A percentile compares a stretch with the other conserved stretches of the same genome.
phyloP scores from a whole-genome alignment of 164 flowering plant genomes.

The Vitis riparia region DNA sequence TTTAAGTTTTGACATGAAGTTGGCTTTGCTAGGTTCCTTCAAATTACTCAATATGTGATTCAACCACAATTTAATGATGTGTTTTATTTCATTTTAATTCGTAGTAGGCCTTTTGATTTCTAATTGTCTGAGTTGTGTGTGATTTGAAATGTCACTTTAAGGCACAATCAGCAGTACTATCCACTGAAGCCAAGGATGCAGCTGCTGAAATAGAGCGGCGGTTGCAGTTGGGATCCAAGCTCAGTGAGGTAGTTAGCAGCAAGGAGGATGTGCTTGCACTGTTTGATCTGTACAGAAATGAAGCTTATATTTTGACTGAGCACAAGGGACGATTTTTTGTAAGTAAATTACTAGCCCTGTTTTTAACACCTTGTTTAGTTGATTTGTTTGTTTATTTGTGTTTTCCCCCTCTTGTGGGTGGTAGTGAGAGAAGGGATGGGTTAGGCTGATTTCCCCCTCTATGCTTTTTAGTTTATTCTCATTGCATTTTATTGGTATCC shows the following conservation, averaged over 20 bases:
- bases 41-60: too few relatives aligned
- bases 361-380: neutral
- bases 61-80: neutral
- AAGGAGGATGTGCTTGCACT: constrained; percentile 73
- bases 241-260: constrained; percentile 60
- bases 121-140: neutral
- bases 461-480: neutral
- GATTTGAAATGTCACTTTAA: constrained; percentile 12
- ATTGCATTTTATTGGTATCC: neutral
- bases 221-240: constrained; percentile 74
- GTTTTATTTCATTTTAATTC: neutral
- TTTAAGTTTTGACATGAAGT: too few relatives aligned
- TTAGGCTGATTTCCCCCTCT: too few relatives aligned
- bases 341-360: constrained; percentile 26
- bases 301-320: constrained; percentile 80
- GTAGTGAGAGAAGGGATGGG: too few relatives aligned
- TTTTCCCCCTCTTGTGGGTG: neutral
- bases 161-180: constrained; percentile 47
- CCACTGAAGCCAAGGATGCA: constrained; percentile 77
- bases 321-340: constrained; percentile 70
- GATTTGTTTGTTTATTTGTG: too few relatives aligned
- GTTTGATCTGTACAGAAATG: constrained; percentile 63
- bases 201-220: constrained; percentile 73
- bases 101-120: too few relatives aligned
- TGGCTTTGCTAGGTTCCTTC: too few relatives aligned